A percentile compares a stretch with the other conserved stretches of the same genome.
Evolutionary conservation across 495 filamentous ascomycete species (phyloP).

Genomic region (Penicillium longicatenatum): DNA sequence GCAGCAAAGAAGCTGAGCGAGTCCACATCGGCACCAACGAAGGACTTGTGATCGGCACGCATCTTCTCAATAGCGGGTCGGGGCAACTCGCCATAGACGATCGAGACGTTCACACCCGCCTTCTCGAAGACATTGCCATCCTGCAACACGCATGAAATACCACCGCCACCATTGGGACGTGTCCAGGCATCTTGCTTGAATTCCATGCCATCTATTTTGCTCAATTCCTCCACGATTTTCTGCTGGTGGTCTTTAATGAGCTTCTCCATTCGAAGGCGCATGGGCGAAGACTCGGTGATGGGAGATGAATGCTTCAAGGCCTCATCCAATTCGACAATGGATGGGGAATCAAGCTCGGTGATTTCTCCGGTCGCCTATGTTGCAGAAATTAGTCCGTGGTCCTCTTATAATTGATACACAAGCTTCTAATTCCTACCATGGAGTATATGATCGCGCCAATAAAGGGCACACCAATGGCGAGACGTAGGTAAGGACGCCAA

Average conservation of each 20-base stretch:
- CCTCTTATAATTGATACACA: neutral
- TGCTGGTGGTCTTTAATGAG: constrained; percentile 91
- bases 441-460: constrained; percentile 64
- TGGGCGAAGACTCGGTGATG: constrained; percentile 70
- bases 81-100: constrained; percentile 92
- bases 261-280: constrained; percentile 96
- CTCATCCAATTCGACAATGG: constrained; percentile 56
- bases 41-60: constrained; percentile 91
- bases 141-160: constrained; percentile 90
- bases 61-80: constrained; percentile 88
- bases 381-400: constrained; percentile 13
- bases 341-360: constrained; percentile 55
- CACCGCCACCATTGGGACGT: constrained; percentile 81
- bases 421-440: constrained; percentile 51
- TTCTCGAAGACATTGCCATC: constrained; percentile 98
- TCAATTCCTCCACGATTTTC: constrained; percentile 78
- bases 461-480: constrained; percentile 63
- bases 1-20: constrained; percentile 92
- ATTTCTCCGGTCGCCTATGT: constrained; percentile 51
- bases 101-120: constrained; percentile 90
- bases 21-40: constrained; percentile 71
- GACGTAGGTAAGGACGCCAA: constrained; percentile 54
- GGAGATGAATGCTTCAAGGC: constrained; percentile 43
- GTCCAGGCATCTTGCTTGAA: constrained; percentile 87
- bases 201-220: constrained; percentile 76